Evolutionary conservation across 176 grass and related monocot genomes (phyloP).

Genomic region (Eleusine indica): DNA sequence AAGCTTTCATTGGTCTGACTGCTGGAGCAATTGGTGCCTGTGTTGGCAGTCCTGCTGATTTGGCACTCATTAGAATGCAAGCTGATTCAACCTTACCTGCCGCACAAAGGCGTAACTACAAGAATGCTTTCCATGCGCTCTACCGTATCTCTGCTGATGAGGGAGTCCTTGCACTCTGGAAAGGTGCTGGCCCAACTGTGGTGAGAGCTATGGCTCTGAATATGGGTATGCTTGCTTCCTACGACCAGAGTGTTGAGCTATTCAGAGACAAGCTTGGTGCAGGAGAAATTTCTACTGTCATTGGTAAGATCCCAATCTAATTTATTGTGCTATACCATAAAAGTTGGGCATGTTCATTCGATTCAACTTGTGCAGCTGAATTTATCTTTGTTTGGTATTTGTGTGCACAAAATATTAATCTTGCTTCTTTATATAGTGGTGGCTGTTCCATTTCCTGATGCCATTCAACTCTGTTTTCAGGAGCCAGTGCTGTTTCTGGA

Average conservation of each 20-base stretch:
- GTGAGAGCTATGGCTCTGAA: constrained; percentile 94
- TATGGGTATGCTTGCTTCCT: constrained; percentile 99
- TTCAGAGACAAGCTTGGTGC: constrained; percentile 87
- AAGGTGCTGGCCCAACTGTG: constrained; percentile 94
- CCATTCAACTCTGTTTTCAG: constrained; percentile 49
- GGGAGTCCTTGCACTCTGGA: constrained; percentile 91
- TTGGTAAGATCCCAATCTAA: constrained; percentile 63
- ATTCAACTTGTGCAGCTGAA: background rate
- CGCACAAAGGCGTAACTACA: constrained; percentile 83
- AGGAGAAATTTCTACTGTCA: constrained; percentile 78
- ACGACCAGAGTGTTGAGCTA: constrained; percentile 94
- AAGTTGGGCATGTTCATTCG: background rate
- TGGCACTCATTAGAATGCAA: constrained; percentile 99
- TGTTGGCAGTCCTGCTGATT: constrained; percentile 92
- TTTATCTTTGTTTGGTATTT: background rate
- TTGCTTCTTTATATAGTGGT: background rate
- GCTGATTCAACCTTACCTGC: constrained; percentile 90
- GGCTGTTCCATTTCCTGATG: background rate
- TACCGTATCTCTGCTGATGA: constrained; percentile 79
- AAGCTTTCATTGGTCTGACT: constrained; percentile 92
- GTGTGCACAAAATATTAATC: constrained; percentile 1
- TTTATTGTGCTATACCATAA: background rate
- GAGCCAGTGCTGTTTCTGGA: constrained; percentile 95
- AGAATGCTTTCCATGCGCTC: constrained; percentile 97
- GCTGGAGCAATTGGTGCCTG: constrained; percentile 90